Conservation (phyloP, 306 rosid species). For the Corylus americana region DNA sequence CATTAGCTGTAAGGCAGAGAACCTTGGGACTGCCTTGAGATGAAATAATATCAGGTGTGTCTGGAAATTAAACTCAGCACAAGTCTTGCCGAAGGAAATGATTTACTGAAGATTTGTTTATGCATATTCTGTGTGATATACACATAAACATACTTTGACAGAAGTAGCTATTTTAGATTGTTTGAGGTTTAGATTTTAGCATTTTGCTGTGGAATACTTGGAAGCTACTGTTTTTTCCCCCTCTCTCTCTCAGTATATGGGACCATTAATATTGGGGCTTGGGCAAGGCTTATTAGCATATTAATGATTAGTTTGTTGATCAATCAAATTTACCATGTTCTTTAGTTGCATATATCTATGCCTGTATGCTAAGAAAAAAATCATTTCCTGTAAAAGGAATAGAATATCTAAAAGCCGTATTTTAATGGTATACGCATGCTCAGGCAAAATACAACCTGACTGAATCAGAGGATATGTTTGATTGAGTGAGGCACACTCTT, state of each 20-base stretch:
- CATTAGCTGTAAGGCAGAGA: not conserved
- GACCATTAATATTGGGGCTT: not conserved
- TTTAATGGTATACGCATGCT: too few relatives aligned
- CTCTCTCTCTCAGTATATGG: too few relatives aligned
- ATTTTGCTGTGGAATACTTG: not conserved
- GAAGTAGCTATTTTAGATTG: not conserved
- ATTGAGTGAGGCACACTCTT: too few relatives aligned
- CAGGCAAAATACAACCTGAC: too few relatives aligned
- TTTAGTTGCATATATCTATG: too few relatives aligned
- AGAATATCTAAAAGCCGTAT: too few relatives aligned
- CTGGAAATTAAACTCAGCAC: not conserved
- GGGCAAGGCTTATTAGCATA: not conserved
- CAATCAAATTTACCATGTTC: not conserved
- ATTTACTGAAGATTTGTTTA: not conserved
- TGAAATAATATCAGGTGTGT: not conserved
- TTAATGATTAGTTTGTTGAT: not conserved
- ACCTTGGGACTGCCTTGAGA: not conserved
- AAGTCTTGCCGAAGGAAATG: not conserved
- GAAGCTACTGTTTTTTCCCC: too few relatives aligned
- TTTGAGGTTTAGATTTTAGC: not conserved
- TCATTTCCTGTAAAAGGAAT: too few relatives aligned
- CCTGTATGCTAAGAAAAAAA: too few relatives aligned
- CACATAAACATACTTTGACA: not conserved
- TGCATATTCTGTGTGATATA: not conserved
- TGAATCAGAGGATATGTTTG: too few relatives aligned